Conservation (phyloP, 2,329 filamentous ascomycete genomes). For the Exutisphaerella laricina region DNA sequence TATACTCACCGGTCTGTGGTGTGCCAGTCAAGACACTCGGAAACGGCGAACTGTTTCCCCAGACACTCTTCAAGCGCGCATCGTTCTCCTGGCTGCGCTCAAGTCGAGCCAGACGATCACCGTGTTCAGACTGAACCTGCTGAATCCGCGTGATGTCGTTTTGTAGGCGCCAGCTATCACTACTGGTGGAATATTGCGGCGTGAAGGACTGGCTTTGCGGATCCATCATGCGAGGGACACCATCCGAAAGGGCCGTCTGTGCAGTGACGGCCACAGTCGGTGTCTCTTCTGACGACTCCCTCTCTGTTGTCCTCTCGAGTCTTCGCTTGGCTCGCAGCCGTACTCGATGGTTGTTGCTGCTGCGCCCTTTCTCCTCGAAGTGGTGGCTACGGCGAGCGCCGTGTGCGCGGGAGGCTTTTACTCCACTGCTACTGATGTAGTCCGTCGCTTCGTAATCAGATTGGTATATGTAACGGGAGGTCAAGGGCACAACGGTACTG, state of each 20-base stretch:
- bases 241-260: constrained; percentile 20
- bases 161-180: constrained; percentile 61
- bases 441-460: too few relatives aligned
- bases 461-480: too few relatives aligned
- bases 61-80: constrained; percentile 71
- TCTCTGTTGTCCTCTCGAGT: background rate
- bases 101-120: constrained; percentile 55
- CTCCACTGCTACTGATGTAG: constrained; percentile 18
- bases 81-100: constrained; percentile 60
- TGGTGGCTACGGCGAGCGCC: constrained; percentile 15
- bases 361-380: constrained; percentile 14
- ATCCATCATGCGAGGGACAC: constrained; percentile 47
- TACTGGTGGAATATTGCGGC: constrained; percentile 41
- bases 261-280: constrained; percentile 13
- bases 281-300: constrained; percentile 1
- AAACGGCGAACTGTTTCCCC: constrained; percentile 79
- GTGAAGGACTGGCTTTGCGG: constrained; percentile 57
- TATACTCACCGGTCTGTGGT: constrained; percentile 71
- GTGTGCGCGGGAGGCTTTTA: constrained; percentile 7
- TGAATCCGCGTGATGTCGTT: constrained; percentile 58
- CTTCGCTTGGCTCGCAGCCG: constrained; percentile 3
- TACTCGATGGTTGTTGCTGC: background rate
- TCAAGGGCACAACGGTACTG: too few relatives aligned
- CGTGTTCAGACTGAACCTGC: constrained; percentile 55
- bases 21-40: constrained; percentile 78